A percentile compares a stretch with the other conserved stretches of the same genome.
phyloP scores from a whole-genome alignment of 83 land plant species.

The Picea abies region DNA sequence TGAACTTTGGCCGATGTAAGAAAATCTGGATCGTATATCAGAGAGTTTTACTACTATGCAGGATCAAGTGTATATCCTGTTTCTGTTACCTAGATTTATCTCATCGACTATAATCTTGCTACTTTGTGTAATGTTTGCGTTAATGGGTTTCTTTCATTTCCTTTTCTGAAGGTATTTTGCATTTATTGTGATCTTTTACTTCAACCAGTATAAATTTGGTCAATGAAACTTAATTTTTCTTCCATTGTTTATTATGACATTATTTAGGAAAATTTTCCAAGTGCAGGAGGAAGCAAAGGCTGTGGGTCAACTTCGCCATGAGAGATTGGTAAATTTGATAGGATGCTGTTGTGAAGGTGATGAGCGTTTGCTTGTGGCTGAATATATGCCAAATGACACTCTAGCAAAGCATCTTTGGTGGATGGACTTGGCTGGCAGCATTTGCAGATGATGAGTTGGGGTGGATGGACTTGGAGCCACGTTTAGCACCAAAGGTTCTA shows the following conservation, averaged over 20 bases:
- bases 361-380: slow-evolving; percentile 61
- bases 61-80: background rate
- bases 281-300: slow-evolving; percentile 52
- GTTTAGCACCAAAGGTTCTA: no score
- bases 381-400: slow-evolving; percentile 67
- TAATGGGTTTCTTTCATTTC: background rate
- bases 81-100: background rate
- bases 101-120: background rate
- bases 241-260: background rate
- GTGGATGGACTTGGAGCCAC: no score
- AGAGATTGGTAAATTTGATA: slow-evolving; percentile 49
- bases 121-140: background rate
- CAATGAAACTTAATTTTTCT: background rate
- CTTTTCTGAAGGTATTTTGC: background rate
- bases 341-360: slow-evolving; percentile 59
- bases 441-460: no score
- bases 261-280: background rate
- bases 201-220: background rate
- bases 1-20: background rate
- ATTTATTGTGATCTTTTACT: background rate
- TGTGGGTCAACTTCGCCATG: slow-evolving; percentile 54
- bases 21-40: background rate
- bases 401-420: slow-evolving; percentile 54
- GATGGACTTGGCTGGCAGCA: no score
- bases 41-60: background rate